These are phyloP conservation scores for Closterium sp. DNA, from an alignment of 139 green algal species.

Conservation along the genomic window DNA sequence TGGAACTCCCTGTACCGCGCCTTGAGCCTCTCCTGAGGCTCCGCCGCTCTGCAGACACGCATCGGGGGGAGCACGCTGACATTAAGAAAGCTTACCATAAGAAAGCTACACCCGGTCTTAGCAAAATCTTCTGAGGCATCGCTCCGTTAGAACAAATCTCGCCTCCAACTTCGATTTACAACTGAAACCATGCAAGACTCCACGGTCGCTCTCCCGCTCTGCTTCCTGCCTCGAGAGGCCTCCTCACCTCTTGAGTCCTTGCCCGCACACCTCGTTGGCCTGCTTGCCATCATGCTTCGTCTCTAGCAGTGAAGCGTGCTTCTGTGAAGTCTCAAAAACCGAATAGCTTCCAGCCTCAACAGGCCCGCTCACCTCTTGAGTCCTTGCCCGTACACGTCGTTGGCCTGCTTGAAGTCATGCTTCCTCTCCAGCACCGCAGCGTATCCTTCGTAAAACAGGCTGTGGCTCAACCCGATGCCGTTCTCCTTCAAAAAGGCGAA, in stretches of 20 bases:
- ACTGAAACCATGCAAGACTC: no score
- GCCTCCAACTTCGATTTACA: neutral
- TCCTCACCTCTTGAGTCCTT: neutral
- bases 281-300: neutral
- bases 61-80: no score
- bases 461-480: slow-evolving; percentile 73
- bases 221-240: no score
- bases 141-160: neutral
- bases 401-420: slow-evolving; percentile 67
- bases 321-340: neutral
- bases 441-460: slow-evolving; percentile 85
- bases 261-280: neutral
- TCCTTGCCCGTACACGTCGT: slow-evolving; percentile 73
- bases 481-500: slow-evolving; percentile 80
- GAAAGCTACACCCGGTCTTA: no score
- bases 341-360: no score
- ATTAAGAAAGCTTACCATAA: no score
- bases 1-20: neutral
- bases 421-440: slow-evolving; percentile 78
- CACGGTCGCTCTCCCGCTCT: no score
- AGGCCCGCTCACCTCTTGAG: slow-evolving; percentile 52
- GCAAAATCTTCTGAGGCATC: neutral
- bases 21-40: neutral
- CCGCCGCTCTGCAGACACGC: neutral
- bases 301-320: neutral